Conservation (phyloP, 1,284 basidiomycete genomes). For the Waitea zeae region DNA sequence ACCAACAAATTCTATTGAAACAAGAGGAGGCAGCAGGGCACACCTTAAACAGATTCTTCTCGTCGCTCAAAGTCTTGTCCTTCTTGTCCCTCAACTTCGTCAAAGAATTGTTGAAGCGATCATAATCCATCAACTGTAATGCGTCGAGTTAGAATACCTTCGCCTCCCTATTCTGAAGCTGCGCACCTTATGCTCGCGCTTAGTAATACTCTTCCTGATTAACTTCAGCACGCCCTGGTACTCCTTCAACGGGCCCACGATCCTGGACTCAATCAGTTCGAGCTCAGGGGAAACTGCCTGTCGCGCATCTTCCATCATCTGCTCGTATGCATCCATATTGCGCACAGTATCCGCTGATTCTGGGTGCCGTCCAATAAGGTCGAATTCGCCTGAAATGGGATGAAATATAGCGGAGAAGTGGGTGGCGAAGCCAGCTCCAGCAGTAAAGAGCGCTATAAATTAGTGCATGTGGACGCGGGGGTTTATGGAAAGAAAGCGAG, state of each 20-base stretch:
- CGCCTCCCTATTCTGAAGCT: neutral
- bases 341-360: conserved; percentile 64
- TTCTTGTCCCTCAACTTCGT: conserved; percentile 96
- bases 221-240: conserved; percentile 74
- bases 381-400: conserved; percentile 72
- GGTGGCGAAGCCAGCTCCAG: conserved; percentile 60
- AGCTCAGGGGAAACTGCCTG: conserved; percentile 76
- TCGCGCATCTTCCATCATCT: conserved; percentile 72
- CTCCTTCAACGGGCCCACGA: conserved; percentile 81
- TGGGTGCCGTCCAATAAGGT: conserved; percentile 66
- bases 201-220: conserved; percentile 88
- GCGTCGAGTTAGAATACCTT: neutral
- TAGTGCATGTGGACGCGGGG: neutral
- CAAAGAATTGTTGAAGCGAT: conserved; percentile 90
- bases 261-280: conserved; percentile 84
- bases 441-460: conserved; percentile 59
- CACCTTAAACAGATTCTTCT: conserved; percentile 92
- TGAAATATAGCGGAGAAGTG: conserved; percentile 71
- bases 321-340: conserved; percentile 58
- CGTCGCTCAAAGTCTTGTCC: conserved; percentile 83
- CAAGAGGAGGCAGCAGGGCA: conserved; percentile 3
- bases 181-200: conserved; percentile 87
- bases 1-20: too few species aligned
- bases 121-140: conserved; percentile 74
- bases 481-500: too few species aligned